Evolutionary conservation across 1,284 basidiomycete species (phyloP).

Genomic region (Golubevia sp.): DNA sequence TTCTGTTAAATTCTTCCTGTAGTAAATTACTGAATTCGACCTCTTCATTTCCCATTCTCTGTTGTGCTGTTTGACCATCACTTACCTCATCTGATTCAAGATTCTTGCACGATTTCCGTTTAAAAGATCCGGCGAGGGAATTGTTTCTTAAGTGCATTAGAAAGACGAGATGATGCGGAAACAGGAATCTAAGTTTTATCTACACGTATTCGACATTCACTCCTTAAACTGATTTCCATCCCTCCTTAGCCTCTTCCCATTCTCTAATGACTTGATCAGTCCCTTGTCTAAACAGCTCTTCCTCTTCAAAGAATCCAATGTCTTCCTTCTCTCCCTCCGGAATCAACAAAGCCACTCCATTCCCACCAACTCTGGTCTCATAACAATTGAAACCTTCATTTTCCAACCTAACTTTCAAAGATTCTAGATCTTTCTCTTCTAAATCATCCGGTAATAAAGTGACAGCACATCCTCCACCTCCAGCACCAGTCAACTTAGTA

Average conservation of each 20-base stretch:
- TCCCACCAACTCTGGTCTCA: constrained; percentile 88
- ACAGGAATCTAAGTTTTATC: too few relatives aligned
- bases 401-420: constrained; percentile 26
- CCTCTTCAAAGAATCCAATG: neutral
- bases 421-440: constrained; percentile 25
- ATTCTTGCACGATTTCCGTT: too few relatives aligned
- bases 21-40: too few relatives aligned
- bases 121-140: too few relatives aligned
- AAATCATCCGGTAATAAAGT: constrained; percentile 86
- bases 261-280: neutral
- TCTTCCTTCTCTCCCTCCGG: constrained; percentile 12
- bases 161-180: too few relatives aligned
- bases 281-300: neutral
- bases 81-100: too few relatives aligned
- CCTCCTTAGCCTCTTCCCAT: neutral
- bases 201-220: too few relatives aligned
- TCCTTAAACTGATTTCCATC: too few relatives aligned
- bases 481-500: constrained; percentile 98
- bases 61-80: too few relatives aligned
- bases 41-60: too few relatives aligned
- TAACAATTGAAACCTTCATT: constrained; percentile 79
- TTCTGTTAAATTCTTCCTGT: too few relatives aligned
- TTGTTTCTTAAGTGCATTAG: too few relatives aligned
- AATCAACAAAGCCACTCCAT: constrained; percentile 82
- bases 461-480: constrained; percentile 97